Conservation (phyloP, 768 basidiomycete genomes). For the Mycena amicta region DNA sequence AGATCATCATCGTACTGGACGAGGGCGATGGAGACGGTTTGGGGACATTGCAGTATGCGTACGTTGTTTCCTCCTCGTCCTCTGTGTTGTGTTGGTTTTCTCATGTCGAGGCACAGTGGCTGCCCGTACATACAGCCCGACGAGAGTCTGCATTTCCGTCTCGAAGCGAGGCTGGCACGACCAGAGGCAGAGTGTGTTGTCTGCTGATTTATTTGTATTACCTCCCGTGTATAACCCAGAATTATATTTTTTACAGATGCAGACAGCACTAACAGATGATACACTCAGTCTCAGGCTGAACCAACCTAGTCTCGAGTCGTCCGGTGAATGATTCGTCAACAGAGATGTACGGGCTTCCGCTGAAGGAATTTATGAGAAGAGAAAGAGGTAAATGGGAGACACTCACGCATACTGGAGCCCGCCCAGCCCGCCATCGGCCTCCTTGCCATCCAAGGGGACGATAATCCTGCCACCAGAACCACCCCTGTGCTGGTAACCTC, state of each 20-base stretch:
- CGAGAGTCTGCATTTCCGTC: slow-evolving; percentile 30
- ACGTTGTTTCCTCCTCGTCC: slow-evolving; percentile 26
- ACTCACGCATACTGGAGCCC: slow-evolving; percentile 57
- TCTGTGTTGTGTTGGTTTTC: neutral
- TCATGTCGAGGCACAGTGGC: slow-evolving; percentile 26
- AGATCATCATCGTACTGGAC: slow-evolving; percentile 33
- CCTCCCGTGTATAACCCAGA: too few relatives aligned
- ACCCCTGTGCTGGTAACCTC: neutral
- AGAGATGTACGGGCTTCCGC: slow-evolving; percentile 50
- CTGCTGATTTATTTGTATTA: slow-evolving; percentile 25
- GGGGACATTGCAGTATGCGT: slow-evolving; percentile 41
- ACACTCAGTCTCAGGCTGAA: slow-evolving; percentile 43
- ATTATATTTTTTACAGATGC: too few relatives aligned
- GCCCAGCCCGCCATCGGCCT: slow-evolving; percentile 45
- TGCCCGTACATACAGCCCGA: slow-evolving; percentile 34
- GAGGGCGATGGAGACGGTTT: slow-evolving; percentile 19
- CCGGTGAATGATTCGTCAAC: slow-evolving; percentile 47
- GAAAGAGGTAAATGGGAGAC: neutral
- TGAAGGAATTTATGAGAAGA: slow-evolving; percentile 20
- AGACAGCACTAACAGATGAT: slow-evolving; percentile 50
- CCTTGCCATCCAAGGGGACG: neutral
- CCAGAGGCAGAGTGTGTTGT: slow-evolving; percentile 34
- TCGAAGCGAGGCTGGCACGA: slow-evolving; percentile 33
- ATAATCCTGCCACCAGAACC: slow-evolving; percentile 35
- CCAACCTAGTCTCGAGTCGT: slow-evolving; percentile 49